Conservation (phyloP, 2,329 filamentous ascomycete species). For the Emergomyces pasteurianus region DNA sequence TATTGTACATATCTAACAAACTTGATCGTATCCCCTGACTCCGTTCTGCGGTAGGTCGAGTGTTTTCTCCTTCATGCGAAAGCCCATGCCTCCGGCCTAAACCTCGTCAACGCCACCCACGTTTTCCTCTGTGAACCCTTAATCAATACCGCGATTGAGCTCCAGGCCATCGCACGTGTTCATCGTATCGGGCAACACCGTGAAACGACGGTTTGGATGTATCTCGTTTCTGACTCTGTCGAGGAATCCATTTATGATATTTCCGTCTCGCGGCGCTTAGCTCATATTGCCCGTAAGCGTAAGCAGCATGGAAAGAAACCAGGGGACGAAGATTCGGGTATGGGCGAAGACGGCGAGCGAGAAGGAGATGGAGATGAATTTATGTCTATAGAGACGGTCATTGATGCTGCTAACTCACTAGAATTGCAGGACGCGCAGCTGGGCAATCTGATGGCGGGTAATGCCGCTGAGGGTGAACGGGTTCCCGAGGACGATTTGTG, state of each 20-base stretch:
- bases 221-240: constrained; percentile 79
- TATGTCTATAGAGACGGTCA: constrained; percentile 44
- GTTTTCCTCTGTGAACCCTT: constrained; percentile 92
- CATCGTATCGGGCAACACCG: constrained; percentile 86
- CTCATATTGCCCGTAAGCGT: constrained; percentile 53
- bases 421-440: constrained; percentile 67
- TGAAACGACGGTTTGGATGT: constrained; percentile 89
- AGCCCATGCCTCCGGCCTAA: constrained; percentile 77
- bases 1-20: not conserved
- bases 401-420: constrained; percentile 75
- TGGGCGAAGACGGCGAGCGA: constrained; percentile 26
- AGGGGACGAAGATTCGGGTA: constrained; percentile 14
- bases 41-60: constrained; percentile 41
- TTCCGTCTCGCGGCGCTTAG: constrained; percentile 64
- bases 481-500: constrained; percentile 71
- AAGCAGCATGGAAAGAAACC: constrained; percentile 21
- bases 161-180: constrained; percentile 89
- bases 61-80: constrained; percentile 84
- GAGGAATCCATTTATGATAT: constrained; percentile 87
- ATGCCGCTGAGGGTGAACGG: constrained; percentile 62
- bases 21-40: constrained; percentile 12
- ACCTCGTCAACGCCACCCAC: constrained; percentile 83
- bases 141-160: constrained; percentile 82
- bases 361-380: constrained; percentile 19
- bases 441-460: constrained; percentile 57